Evolutionary conservation across 2,329 filamentous ascomycete genomes (phyloP), one percentile per base, ranked within the genome.

Genomic region (Fusarium begoniae): DNA sequence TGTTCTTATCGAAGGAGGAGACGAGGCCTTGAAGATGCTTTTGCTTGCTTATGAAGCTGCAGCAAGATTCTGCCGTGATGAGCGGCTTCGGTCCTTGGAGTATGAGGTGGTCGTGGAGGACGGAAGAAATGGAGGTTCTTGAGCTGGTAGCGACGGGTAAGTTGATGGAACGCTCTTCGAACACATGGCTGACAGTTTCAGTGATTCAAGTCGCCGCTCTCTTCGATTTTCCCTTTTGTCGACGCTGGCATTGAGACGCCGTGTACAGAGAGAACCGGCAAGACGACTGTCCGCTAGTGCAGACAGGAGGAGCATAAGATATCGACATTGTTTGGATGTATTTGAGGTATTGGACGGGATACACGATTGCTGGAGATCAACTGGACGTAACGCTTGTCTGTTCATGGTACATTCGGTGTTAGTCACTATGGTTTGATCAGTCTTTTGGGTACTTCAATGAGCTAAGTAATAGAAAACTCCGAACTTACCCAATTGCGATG

Each of bases 401-500:
- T 17, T 30, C 10, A 15, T n/a, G 14, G 14, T n/a, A 30, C 26
- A 11, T 17, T 30, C 14, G 4, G 4, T 22, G 26, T 15, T 47
- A 8, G 5, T 6, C 14, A n/a, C 20, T 3, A 8, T 30, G 10
- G 20, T 10, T 17, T 8, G 7, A 11, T 17, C 14, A 4, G 6
- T 2, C 2, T 5, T 8, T 30, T 48, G 20, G 45, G 10, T n/a
- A 48, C 0, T 8, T 48, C 1, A 9, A 28, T 11, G 24, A 28
- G 44, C 3, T 0, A 15, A 4, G 6, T 5, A 47, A 20, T 14
- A 14, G 0, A 14, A 14, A 5, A 20, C 6, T 15, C 2, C 6
- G 8, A 28, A 6, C 1, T 44, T 17, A 24, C 43, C 15, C 5
- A 2, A 18, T 1, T 3, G 5, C 1, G n/a, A 18, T 14, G 26